Conservation (phyloP, 768 basidiomycete species). For the Clathrus columnatus region DNA sequence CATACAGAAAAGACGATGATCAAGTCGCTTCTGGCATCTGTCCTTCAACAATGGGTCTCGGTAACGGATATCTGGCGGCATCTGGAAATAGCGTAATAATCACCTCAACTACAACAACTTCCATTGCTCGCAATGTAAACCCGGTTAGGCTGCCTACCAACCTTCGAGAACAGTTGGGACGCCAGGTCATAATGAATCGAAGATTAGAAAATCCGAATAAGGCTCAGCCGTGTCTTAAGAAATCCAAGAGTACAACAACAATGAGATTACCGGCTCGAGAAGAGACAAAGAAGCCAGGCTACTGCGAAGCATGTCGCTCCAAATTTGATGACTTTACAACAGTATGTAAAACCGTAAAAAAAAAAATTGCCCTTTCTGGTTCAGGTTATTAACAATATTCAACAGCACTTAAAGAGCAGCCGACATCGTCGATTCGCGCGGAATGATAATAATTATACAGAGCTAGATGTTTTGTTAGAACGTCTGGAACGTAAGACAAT, state of each 20-base stretch:
- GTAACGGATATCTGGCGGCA: slow-evolving; percentile 69
- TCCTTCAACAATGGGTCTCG: slow-evolving; percentile 14
- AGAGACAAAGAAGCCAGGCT: slow-evolving; percentile 86
- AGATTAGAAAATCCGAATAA: slow-evolving; percentile 31
- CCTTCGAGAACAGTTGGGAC: slow-evolving; percentile 48
- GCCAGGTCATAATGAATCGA: slow-evolving; percentile 61
- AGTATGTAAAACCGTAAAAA: slow-evolving; percentile 39
- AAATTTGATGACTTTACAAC: slow-evolving; percentile 83
- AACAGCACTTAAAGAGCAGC: slow-evolving; percentile 61
- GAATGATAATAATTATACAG: slow-evolving; percentile 66
- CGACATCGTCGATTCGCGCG: slow-evolving; percentile 79
- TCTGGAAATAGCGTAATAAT: slow-evolving; percentile 93
- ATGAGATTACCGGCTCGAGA: slow-evolving; percentile 68
- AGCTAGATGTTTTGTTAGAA: slow-evolving; percentile 66
- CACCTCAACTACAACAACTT: slow-evolving; percentile 85
- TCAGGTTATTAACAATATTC: slow-evolving; percentile 7
- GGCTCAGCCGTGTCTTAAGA: slow-evolving; percentile 51
- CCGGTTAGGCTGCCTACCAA: slow-evolving; percentile 42
- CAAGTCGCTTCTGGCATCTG: slow-evolving; percentile 36
- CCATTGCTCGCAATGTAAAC: slow-evolving; percentile 39
- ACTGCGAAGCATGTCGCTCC: slow-evolving; percentile 91
- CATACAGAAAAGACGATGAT: background rate
- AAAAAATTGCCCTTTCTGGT: too few relatives aligned
- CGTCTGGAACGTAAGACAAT: slow-evolving; percentile 43
- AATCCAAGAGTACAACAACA: slow-evolving; percentile 76